Percentiles rank a stretch among this genome's conserved stretches.
Evolutionary conservation across 495 filamentous ascomycete species (phyloP).

Genomic region (Penicillium canariense): DNA sequence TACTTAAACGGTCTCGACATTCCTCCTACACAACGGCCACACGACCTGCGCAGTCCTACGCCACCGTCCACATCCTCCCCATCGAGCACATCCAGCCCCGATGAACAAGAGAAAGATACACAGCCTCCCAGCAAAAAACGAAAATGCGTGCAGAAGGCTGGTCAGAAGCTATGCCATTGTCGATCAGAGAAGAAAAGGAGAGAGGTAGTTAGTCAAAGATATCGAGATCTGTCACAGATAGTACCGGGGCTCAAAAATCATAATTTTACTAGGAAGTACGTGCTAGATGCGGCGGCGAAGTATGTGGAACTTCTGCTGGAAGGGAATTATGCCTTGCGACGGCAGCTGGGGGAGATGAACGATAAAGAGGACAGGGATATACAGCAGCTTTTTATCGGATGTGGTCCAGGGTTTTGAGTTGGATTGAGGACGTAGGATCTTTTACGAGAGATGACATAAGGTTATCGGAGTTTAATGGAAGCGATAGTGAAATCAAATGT

Average conservation of each 20-base stretch:
- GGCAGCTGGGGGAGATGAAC: slow-evolving; percentile 8
- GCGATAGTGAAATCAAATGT: too few relatives aligned
- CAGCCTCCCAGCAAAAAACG: slow-evolving; percentile 15
- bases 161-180: slow-evolving; percentile 26
- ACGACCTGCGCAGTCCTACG: not conserved
- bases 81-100: slow-evolving; percentile 1
- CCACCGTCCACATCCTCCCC: slow-evolving; percentile 4
- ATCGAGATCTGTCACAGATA: slow-evolving; percentile 14
- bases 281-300: slow-evolving; percentile 18
- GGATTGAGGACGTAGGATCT: not conserved
- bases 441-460: not conserved
- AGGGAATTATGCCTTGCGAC: slow-evolving; percentile 15
- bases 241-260: slow-evolving; percentile 20
- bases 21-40: not conserved
- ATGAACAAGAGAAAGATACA: not conserved
- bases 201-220: slow-evolving; percentile 21
- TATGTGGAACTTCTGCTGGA: slow-evolving; percentile 12
- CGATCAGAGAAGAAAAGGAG: slow-evolving; percentile 26
- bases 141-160: slow-evolving; percentile 25
- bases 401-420: not conserved
- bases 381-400: not conserved
- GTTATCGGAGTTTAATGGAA: not conserved
- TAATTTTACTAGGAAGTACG: slow-evolving; percentile 25
- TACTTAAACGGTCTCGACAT: not conserved
- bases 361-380: slow-evolving; percentile 6